Evolutionary conservation across 2,329 filamentous ascomycete genomes (phyloP), one percentile per base, ranked within the genome.

Genomic region (Aspergillus unguis): DNA sequence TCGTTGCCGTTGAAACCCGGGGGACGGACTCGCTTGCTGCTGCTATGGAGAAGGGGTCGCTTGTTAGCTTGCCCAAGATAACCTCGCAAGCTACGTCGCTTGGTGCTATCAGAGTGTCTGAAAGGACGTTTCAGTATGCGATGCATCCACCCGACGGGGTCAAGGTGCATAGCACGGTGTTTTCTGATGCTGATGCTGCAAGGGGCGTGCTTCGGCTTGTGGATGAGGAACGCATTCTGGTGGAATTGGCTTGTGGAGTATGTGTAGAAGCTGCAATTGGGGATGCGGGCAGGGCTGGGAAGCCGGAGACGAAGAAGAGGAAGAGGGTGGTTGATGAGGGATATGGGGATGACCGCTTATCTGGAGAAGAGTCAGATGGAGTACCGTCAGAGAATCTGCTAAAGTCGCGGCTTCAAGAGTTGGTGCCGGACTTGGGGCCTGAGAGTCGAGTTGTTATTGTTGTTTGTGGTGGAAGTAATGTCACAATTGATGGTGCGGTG

Each of bases 161-260:
- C 35, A 75, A 77, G 40, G 80, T 87, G 26, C 77, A 77, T 35
- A 85, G 80, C 56, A 72, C 82, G 2, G 86, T 90, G 0, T 76
- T 94, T 6, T 79, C 78, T 2, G 90, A 95, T 62, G 85, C 84
- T 3, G 88, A 94, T 64, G 92, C 92, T 0, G 90, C 88, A 23
- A 82, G 85, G 71, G 91, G 85, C 2, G 88, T 86, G 49, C 84
- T 87, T 63, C 78, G 83, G 26, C 85, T 96, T 56, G 86, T 89
- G 7, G 88, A 96, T 59, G 90, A 95, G 55, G 88, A 92, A 62
- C 77, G 87, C 27, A 74, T 92, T 52, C 76, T 96, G 52, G 89
- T 96, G 3, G 92, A 97, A 75, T 77, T 87, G 33, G 85, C 91
- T 0, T 96, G 92, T 68, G 91, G 92, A 1, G 90, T 92, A 5